Percentiles rank a stretch among this genome's conserved stretches.
Conservation (phyloP, 805 yeast species). For the Candida montana region DNA sequence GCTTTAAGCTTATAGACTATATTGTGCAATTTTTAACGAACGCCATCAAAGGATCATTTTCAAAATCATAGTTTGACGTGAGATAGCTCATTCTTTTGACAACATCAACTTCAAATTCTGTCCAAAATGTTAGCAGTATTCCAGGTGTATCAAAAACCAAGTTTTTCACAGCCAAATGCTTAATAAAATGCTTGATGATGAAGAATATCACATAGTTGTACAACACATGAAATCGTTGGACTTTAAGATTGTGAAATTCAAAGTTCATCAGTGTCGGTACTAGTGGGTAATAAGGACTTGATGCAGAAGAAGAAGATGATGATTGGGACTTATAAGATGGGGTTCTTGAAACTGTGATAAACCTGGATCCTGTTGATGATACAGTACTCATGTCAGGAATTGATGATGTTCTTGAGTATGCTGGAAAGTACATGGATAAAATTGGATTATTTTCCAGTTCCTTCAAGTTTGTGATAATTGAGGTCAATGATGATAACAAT, state of each 20-base stretch:
- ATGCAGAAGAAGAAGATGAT: slow-evolving; percentile 1
- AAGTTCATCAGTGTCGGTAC: background rate
- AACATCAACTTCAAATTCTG: slow-evolving; percentile 8
- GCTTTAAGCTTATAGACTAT: too few species aligned
- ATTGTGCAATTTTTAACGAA: slow-evolving; percentile 7
- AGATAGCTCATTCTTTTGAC: slow-evolving; percentile 10
- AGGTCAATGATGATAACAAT: background rate
- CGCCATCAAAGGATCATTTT: slow-evolving; percentile 18
- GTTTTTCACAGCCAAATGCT: background rate
- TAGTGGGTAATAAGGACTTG: background rate
- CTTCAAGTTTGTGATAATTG: slow-evolving; percentile 12
- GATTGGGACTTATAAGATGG: background rate
- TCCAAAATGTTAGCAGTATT: slow-evolving; percentile 14
- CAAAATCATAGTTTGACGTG: slow-evolving; percentile 8
- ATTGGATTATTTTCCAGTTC: slow-evolving; percentile 19
- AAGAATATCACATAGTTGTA: slow-evolving; percentile 14
- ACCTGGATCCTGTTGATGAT: background rate
- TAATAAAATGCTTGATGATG: slow-evolving; percentile 11
- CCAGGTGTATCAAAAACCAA: slow-evolving; percentile 2
- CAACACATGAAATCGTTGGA: slow-evolving; percentile 16
- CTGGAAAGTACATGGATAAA: slow-evolving; percentile 14
- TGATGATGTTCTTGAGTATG: slow-evolving; percentile 2
- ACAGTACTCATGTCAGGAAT: background rate
- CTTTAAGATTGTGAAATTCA: slow-evolving; percentile 11
- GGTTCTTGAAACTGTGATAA: background rate